Conservation (phyloP, 345 rosid genomes). For the Arabidopsis suecica region DNA sequence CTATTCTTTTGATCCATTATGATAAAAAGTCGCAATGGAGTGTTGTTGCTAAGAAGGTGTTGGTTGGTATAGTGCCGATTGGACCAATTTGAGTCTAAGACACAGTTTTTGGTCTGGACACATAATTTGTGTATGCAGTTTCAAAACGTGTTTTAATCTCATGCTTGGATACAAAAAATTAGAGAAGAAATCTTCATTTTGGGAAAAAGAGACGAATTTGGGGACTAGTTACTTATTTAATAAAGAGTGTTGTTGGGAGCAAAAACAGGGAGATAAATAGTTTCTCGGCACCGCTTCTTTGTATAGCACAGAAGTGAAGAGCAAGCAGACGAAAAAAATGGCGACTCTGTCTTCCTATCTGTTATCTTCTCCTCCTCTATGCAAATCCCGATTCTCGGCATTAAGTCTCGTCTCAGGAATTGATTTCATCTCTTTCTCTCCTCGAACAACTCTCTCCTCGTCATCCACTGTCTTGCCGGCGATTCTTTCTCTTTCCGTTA, state of each 20-base stretch:
- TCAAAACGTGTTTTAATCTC: too few species aligned
- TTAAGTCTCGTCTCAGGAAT: conserved; percentile 32
- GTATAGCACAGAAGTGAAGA: background rate
- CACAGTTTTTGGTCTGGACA: too few species aligned
- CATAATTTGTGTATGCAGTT: too few species aligned
- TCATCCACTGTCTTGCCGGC: conserved; percentile 37
- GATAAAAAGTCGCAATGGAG: too few species aligned
- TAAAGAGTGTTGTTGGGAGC: background rate
- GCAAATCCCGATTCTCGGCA: conserved; percentile 33
- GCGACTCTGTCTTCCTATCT: conserved; percentile 51
- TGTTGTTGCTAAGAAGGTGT: too few species aligned
- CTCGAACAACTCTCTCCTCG: conserved; percentile 37
- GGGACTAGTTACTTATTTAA: too few species aligned
- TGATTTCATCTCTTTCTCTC: conserved; percentile 53
- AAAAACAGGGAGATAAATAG: conserved; percentile 7
- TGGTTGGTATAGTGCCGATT: too few species aligned
- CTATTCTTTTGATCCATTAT: too few species aligned
- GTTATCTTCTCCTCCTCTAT: conserved; percentile 46
- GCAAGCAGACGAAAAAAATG: conserved; percentile 44
- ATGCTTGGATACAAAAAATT: too few species aligned
- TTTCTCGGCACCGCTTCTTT: conserved; percentile 11
- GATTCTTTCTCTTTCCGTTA: conserved; percentile 48
- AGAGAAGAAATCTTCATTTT: too few species aligned
- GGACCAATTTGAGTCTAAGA: too few species aligned
- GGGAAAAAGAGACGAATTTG: too few species aligned